Base-by-base conservation (phyloP, 768 basidiomycete genomes). In the Xanthoconium purpureum region DNA sequence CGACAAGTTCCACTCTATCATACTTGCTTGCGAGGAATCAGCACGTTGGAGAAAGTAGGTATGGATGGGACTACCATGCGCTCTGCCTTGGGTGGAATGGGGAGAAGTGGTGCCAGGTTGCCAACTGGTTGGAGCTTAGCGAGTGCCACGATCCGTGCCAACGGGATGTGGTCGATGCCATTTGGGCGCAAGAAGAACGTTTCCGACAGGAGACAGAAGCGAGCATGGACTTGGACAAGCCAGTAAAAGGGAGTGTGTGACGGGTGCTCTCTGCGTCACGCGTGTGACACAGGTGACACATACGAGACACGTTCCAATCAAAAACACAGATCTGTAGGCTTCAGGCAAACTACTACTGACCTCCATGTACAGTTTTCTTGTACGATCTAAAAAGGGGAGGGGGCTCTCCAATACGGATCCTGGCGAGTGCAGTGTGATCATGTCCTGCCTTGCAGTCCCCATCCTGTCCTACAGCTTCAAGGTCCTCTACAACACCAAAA, bases 121-220 rank as follows among this genome's bases (percentile, higher is more conserved):
- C 95, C 95, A 55, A 97, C 92, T 37, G 97, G 85, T 71, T 97
- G 95, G 35, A 96, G 81, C 71, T 94, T 94, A 57, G 83, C 77
- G 33, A 94, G 76, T 1, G 90, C 97, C 84, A 56, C 54, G 15
- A 54, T 39, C 4, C 54, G 47, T 0, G 54, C 18, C 6, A 81
- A 82, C 18, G 89, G 78, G 75, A 89, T 87, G 49, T 87, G 84
- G 65, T 88, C 87, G 52, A 95, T 83, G 66, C 97, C 84, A 77
- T 97, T 95, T 61, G 86, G 78, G 65, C 85, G 84, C 55, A 96
- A 83, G 77, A 95, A 96, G 54, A 97, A 83, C 1, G 95, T 95
- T 73, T 98, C 94, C 15, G 91, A 90, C 10, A 91, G 78, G 32
- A 97, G 80, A 53, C 84, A 83, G 79, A 94, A 95, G 61, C 87